Percentiles rank a stretch among this genome's conserved stretches.
These are phyloP conservation scores for Chytriomyces confervae DNA, from an alignment of 192 early-diverging fungal genomes.

Conservation along the genomic window DNA sequence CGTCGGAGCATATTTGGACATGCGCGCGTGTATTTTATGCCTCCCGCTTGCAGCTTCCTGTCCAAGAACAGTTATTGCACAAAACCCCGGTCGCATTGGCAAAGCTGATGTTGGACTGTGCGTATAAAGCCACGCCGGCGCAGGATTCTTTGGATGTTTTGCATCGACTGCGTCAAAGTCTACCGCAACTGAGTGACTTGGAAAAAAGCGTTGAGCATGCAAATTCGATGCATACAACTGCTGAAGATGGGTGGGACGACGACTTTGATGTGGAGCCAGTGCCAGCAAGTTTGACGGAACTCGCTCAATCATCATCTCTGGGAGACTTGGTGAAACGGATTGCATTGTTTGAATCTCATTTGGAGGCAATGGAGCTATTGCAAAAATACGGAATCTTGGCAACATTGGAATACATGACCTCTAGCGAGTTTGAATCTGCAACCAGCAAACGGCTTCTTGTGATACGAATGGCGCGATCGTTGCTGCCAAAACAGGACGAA, in stretches of 20 bases:
- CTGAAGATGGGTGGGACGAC: constrained; percentile 42
- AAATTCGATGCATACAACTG: background rate
- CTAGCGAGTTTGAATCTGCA: constrained; percentile 47
- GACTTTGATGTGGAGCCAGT: constrained; percentile 47
- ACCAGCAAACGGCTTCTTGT: constrained; percentile 65
- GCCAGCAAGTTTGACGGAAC: background rate
- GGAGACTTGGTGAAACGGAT: constrained; percentile 8
- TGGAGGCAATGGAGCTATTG: constrained; percentile 67
- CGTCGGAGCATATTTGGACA: background rate
- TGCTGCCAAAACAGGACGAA: constrained; percentile 56
- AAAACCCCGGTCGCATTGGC: background rate
- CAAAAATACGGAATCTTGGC: constrained; percentile 62
- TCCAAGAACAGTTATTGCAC: background rate
- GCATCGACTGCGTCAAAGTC: constrained; percentile 8
- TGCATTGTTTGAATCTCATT: constrained; percentile 59
- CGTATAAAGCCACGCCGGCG: constrained; percentile 26
- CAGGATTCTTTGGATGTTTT: constrained; percentile 23
- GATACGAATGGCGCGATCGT: constrained; percentile 59
- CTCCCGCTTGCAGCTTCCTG: background rate
- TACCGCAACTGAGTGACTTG: constrained; percentile 1
- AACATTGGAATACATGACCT: constrained; percentile 65
- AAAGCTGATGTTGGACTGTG: constrained; percentile 41
- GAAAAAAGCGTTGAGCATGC: background rate
- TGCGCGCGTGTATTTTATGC: constrained; percentile 20
- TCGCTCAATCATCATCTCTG: background rate